Evolutionary conservation across 2,329 filamentous ascomycete genomes (phyloP).

Genomic region (Emmonsiellopsis sp.): DNA sequence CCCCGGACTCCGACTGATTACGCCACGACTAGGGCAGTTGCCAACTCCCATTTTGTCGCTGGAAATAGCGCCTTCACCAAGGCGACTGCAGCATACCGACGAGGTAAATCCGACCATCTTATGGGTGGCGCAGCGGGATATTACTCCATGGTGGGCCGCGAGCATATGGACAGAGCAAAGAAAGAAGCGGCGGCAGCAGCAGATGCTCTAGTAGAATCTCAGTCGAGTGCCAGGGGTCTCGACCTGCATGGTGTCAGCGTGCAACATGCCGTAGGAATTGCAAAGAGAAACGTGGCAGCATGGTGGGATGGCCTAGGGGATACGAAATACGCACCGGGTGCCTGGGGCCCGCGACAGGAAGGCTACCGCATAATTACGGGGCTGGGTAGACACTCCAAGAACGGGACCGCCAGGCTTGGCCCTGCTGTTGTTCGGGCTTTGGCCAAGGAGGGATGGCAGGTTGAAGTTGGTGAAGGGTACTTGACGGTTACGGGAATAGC

Average conservation of each 20-base stretch:
- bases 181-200: constrained; percentile 56
- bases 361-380: constrained; percentile 74
- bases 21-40: constrained; percentile 25
- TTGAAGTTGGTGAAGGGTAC: constrained; percentile 61
- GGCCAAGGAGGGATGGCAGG: constrained; percentile 70
- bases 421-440: constrained; percentile 71
- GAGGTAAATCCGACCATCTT: constrained; percentile 58
- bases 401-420: constrained; percentile 65
- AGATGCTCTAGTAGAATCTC: constrained; percentile 57
- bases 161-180: constrained; percentile 50
- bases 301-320: constrained; percentile 76
- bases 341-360: constrained; percentile 36
- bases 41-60: constrained; percentile 37
- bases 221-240: constrained; percentile 52
- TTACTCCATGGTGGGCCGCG: constrained; percentile 62
- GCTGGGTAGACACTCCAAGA: constrained; percentile 64
- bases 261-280: constrained; percentile 69
- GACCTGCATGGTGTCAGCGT: constrained; percentile 83
- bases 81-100: constrained; percentile 49
- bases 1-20: constrained; percentile 18
- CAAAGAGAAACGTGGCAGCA: constrained; percentile 51
- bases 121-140: constrained; percentile 68
- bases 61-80: constrained; percentile 45
- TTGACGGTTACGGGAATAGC: constrained; percentile 57
- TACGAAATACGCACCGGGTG: constrained; percentile 41